phyloP scores from a whole-genome alignment of 1,284 basidiomycete species.

The Fomitopsis betulina region DNA sequence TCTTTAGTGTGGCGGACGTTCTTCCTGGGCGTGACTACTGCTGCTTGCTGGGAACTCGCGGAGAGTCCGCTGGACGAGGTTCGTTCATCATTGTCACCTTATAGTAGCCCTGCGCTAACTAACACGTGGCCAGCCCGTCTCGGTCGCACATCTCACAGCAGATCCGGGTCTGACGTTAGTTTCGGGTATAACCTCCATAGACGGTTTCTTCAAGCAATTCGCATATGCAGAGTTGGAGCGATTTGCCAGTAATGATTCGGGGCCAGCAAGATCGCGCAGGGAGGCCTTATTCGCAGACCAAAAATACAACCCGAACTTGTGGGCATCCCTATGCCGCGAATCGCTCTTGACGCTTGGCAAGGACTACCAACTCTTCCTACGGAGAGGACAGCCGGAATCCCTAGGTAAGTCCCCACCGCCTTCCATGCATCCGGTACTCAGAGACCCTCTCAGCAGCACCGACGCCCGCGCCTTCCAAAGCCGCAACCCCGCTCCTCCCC shows the following conservation, averaged over 20 bases:
- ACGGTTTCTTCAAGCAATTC: slow-evolving; percentile 48
- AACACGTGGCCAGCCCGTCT: slow-evolving; percentile 33
- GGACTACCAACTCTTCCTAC: slow-evolving; percentile 59
- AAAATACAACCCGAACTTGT: slow-evolving; percentile 59
- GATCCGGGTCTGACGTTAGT: slow-evolving; percentile 52
- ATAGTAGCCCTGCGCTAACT: background rate
- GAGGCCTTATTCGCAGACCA: slow-evolving; percentile 66
- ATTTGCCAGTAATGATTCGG: slow-evolving; percentile 37
- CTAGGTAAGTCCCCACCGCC: slow-evolving; percentile 18
- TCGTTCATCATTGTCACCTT: background rate
- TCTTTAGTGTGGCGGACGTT: slow-evolving; percentile 43
- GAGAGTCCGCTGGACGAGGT: slow-evolving; percentile 59
- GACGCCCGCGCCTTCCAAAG: slow-evolving; percentile 19
- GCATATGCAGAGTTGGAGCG: slow-evolving; percentile 52
- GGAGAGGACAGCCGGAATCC: slow-evolving; percentile 41
- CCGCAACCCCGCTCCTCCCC: slow-evolving; percentile 16
- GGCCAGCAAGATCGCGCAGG: slow-evolving; percentile 37
- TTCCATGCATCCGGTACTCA: too few relatives aligned
- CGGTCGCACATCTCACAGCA: slow-evolving; percentile 35
- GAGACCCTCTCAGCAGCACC: slow-evolving; percentile 17
- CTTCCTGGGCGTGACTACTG: slow-evolving; percentile 43
- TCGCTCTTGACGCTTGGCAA: slow-evolving; percentile 56
- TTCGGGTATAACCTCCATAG: slow-evolving; percentile 51
- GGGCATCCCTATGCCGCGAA: slow-evolving; percentile 56
- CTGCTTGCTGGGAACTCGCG: slow-evolving; percentile 56